Base-by-base conservation (phyloP, 352 stramenopile genomes). In the Globisporangium iwayamae region DNA sequence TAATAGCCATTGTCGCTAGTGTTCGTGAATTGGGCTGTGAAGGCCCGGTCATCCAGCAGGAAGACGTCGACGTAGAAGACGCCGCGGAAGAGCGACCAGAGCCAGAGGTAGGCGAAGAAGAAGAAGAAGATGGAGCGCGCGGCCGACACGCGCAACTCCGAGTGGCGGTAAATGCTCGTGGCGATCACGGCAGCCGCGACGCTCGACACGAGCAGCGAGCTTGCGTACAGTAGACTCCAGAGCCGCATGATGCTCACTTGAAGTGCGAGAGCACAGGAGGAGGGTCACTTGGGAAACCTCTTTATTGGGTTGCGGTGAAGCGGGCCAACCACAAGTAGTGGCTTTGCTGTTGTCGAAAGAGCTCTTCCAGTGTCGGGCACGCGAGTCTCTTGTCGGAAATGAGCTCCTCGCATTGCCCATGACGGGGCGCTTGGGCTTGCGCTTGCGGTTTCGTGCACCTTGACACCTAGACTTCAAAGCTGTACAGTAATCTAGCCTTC, bases 101-200 rank as follows among this genome's bases (percentile, higher is more conserved):
- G 67, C 76, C 70, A 82, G 61, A 80, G 61, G 69, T 84, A 85
- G 61, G 81, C 75, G 69, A 87, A 85, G 58, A 85, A 82, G 52
- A 71, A 82, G 66, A 84, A 75, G 63, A 85, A 68, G 11, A 85
- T 66, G 66, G 75, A 84, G 50, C 69, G 73, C 41, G 83, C 73
- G 11, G 72, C 75, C 13, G 78, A 87, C 43, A 70, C 53, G 50
- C 67, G 71, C 56, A 78, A 53, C 51, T 83, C 72, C 6, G 67
- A 73, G 53, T 80, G 69, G 47, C 45, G 65, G 52, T 78, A 78
- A 32, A 84, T 69, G 10, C 62, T 59, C 22, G 62, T 69, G 2
- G 75, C 69, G 52, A 84, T 75, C 18, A 62, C 60, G 25, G 63
- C 77, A n/a, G 73, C 73, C n/a, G 78, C 67, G 25, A 74, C 48